Percentiles rank a stretch among this genome's conserved stretches.
These are phyloP conservation scores for Colletotrichum endophyticum DNA, from an alignment of 2,329 filamentous ascomycete genomes.

Conservation along the genomic window DNA sequence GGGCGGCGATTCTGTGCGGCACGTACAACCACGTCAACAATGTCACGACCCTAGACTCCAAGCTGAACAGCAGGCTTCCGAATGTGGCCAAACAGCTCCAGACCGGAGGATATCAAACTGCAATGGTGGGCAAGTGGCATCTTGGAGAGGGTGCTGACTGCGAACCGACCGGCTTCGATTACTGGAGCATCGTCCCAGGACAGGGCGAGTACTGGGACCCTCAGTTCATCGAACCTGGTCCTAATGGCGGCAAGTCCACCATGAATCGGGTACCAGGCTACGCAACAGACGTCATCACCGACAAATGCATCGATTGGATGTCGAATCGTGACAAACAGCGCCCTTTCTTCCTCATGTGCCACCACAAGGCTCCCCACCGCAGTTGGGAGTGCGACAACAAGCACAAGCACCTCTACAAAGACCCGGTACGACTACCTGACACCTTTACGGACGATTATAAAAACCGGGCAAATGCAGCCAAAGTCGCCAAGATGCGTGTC, in stretches of 20 bases:
- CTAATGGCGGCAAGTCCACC: conserved; percentile 21
- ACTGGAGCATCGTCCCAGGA: conserved; percentile 54
- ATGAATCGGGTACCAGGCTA: conserved; percentile 42
- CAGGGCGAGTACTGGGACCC: conserved; percentile 60
- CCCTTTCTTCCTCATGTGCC: conserved; percentile 61
- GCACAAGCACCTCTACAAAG: conserved; percentile 52
- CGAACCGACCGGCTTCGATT: conserved; percentile 55
- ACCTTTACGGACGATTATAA: conserved; percentile 61
- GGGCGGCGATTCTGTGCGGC: conserved; percentile 53
- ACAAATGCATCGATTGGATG: conserved; percentile 51
- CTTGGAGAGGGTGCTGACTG: conserved; percentile 51
- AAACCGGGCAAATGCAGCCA: conserved; percentile 53
- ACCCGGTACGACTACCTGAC: conserved; percentile 51
- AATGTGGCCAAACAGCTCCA: conserved; percentile 57
- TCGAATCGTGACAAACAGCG: conserved; percentile 32
- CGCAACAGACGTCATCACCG: conserved; percentile 56
- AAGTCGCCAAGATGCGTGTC: conserved; percentile 55
- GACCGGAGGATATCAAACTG: conserved; percentile 51
- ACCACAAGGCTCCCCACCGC: conserved; percentile 60
- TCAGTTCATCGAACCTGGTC: conserved; percentile 46
- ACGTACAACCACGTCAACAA: conserved; percentile 59
- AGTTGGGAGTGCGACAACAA: conserved; percentile 55
- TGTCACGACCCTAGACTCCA: conserved; percentile 52
- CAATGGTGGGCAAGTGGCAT: conserved; percentile 61
- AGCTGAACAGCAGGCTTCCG: conserved; percentile 54